Percentiles rank a stretch among this genome's conserved stretches.
Evolutionary conservation across 1,284 basidiomycete genomes (phyloP).

Genomic region (Afroboletus lepidellus): DNA sequence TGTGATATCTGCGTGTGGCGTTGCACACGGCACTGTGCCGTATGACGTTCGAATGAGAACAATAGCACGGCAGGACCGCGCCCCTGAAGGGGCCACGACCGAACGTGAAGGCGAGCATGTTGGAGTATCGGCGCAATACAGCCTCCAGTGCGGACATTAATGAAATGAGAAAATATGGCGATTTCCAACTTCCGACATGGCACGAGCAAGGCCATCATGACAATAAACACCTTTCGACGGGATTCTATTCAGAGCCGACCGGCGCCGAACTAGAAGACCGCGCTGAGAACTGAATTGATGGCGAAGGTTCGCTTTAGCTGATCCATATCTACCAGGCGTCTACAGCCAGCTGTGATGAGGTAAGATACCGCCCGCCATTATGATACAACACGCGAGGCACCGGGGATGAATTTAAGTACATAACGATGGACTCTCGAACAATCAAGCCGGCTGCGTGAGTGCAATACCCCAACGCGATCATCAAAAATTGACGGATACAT

Average conservation of each 20-base stretch:
- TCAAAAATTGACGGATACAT: no score
- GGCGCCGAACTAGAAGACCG: slow-evolving; percentile 8
- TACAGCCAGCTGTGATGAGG: no score
- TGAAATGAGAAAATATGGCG: slow-evolving; percentile 10
- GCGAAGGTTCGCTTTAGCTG: neutral
- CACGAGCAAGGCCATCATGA: neutral
- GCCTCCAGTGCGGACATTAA: slow-evolving; percentile 5
- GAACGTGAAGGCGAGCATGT: neutral
- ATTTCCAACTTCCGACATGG: slow-evolving; percentile 8
- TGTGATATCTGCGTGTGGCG: slow-evolving; percentile 6
- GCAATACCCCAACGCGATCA: no score
- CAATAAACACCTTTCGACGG: neutral
- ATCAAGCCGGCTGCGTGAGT: no score
- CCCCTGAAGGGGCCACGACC: neutral
- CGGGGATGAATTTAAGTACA: no score
- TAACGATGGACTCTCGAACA: no score
- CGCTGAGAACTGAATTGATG: neutral
- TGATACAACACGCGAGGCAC: no score
- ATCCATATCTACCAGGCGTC: neutral
- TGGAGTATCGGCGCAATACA: slow-evolving; percentile 5
- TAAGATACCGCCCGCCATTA: no score
- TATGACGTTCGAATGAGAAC: neutral
- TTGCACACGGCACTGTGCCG: slow-evolving; percentile 14
- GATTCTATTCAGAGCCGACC: neutral
- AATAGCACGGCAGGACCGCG: slow-evolving; percentile 16